These are phyloP conservation scores for Aspergillus kassunensis DNA, from an alignment of 495 filamentous ascomycete species.

Conservation along the genomic window DNA sequence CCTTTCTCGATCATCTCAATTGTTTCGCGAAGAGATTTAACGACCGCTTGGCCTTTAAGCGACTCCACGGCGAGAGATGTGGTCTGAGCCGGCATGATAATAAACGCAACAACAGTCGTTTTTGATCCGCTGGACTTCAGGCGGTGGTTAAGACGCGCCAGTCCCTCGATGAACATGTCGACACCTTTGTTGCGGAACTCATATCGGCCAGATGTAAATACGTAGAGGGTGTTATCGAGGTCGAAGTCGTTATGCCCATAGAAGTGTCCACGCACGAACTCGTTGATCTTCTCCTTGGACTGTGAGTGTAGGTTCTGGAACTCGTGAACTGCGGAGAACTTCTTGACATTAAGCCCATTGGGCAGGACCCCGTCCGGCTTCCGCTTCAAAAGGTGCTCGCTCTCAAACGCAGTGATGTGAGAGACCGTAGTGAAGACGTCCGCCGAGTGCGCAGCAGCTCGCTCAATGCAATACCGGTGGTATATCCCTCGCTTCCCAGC, in stretches of 20 bases:
- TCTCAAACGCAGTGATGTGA: constrained; percentile 97
- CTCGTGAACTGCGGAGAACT: constrained; percentile 97
- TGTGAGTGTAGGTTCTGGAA: constrained; percentile 98
- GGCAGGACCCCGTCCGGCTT: constrained; percentile 96
- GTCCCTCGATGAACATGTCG: constrained; percentile 97
- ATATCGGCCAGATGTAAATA: constrained; percentile 95
- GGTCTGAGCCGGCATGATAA: constrained; percentile 99
- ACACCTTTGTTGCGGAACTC: constrained; percentile 98
- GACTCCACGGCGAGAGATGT: constrained; percentile 93
- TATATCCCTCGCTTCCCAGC: constrained; percentile 98
- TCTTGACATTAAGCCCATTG: constrained; percentile 97
- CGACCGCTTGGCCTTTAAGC: constrained; percentile 91
- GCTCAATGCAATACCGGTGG: constrained; percentile 97
- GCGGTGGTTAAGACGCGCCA: constrained; percentile 89
- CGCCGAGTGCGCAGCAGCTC: constrained; percentile 81
- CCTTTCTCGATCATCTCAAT: constrained; percentile 84
- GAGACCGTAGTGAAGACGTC: constrained; percentile 99
- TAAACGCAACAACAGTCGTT: constrained; percentile 95
- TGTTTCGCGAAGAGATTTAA: constrained; percentile 92
- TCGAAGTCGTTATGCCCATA: constrained; percentile 98
- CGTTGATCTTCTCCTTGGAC: constrained; percentile 94
- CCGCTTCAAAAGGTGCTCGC: constrained; percentile 93
- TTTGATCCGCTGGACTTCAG: constrained; percentile 82
- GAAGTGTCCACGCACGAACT: constrained; percentile 97
- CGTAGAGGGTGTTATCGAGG: constrained; percentile 93